These are phyloP conservation scores for Torulaspora indica DNA, from an alignment of 805 yeast species.

Conservation along the genomic window DNA sequence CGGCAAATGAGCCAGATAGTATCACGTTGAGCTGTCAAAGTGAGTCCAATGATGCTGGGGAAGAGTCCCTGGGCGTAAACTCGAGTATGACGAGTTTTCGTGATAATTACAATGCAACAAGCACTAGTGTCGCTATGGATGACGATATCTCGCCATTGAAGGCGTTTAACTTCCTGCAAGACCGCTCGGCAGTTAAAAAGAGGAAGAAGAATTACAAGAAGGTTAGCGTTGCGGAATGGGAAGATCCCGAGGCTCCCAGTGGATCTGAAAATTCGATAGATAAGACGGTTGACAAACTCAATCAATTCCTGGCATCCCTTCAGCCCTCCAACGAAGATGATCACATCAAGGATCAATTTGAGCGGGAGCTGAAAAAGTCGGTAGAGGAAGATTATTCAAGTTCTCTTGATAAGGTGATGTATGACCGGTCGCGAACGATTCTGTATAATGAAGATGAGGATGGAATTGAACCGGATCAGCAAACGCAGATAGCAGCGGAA, in stretches of 20 bases:
- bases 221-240: neutral
- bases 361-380: slow-evolving; percentile 8
- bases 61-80: neutral
- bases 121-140: neutral
- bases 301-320: slow-evolving; percentile 14
- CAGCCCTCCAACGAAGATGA: slow-evolving; percentile 5
- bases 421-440: slow-evolving; percentile 25
- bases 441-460: slow-evolving; percentile 15
- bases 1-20: neutral
- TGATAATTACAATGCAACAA: slow-evolving; percentile 3
- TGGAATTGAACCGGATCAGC: slow-evolving; percentile 9
- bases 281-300: slow-evolving; percentile 14
- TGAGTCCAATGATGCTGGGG: neutral
- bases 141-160: slow-evolving; percentile 9
- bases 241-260: neutral
- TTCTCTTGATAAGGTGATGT: slow-evolving; percentile 9
- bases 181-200: slow-evolving; percentile 13
- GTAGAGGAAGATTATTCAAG: slow-evolving; percentile 2
- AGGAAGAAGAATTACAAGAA: slow-evolving; percentile 17
- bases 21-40: neutral
- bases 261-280: neutral
- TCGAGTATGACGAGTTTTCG: neutral
- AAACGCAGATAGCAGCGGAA: slow-evolving; percentile 1
- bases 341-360: slow-evolving; percentile 9
- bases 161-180: slow-evolving; percentile 27